Percentiles rank a stretch among this genome's conserved stretches.
These are phyloP conservation scores for Ceratobasidium papillatum DNA, from an alignment of 1,284 basidiomycete genomes.

Conservation along the genomic window DNA sequence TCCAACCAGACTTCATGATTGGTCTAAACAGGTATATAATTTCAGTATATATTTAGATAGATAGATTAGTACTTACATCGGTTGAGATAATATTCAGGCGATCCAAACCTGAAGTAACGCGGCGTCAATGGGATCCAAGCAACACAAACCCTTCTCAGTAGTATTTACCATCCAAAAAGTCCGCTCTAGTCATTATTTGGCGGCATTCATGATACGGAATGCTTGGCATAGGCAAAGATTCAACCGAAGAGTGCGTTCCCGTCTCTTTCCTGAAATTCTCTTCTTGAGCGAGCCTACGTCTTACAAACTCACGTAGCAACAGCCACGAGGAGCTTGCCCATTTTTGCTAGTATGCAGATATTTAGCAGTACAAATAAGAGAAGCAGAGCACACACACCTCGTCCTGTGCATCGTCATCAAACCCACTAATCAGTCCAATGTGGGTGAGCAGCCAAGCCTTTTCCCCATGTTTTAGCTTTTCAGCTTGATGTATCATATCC, in stretches of 20 bases:
- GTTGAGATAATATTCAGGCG: conserved; percentile 75
- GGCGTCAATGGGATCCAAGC: neutral
- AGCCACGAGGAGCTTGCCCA: conserved; percentile 83
- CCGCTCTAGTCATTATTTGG: conserved; percentile 83
- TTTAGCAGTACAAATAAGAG: neutral
- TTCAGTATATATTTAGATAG: conserved; percentile 47
- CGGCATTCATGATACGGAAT: conserved; percentile 72
- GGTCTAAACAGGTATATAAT: conserved; percentile 56
- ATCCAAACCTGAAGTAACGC: conserved; percentile 61
- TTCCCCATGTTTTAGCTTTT: conserved; percentile 72
- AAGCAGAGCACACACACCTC: conserved; percentile 59
- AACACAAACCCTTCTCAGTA: neutral
- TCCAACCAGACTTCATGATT: conserved; percentile 81
- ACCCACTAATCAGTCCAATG: conserved; percentile 66
- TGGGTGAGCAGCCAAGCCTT: conserved; percentile 79
- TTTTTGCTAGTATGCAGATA: conserved; percentile 63
- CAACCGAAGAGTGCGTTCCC: conserved; percentile 46
- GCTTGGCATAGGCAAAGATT: conserved; percentile 62
- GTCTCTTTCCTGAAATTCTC: conserved; percentile 56
- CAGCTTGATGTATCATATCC: conserved; percentile 71
- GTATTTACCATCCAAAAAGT: conserved; percentile 73
- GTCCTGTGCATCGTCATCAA: conserved; percentile 88
- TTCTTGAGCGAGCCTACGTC: conserved; percentile 62
- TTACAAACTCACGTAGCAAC: conserved; percentile 73
- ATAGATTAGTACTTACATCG: conserved; percentile 81